These are phyloP conservation scores for Vanrija sp. DNA, from an alignment of 1,284 basidiomycete species.

Conservation along the genomic window DNA sequence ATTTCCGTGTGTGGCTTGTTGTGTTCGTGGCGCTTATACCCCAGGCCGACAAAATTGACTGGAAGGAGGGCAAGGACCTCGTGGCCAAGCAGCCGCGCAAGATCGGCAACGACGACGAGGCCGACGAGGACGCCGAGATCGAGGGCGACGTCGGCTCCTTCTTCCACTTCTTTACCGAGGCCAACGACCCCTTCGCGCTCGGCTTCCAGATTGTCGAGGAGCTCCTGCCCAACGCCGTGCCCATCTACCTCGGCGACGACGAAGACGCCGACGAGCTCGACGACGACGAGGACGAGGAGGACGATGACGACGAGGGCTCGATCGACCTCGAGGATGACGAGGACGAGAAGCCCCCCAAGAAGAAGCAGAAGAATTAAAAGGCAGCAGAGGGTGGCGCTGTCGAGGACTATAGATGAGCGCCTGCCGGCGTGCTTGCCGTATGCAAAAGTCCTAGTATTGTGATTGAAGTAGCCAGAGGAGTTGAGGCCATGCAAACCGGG, in stretches of 20 bases:
- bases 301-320: conserved; percentile 37
- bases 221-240: conserved; percentile 38
- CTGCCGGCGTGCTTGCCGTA: too few relatives aligned
- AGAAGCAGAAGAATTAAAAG: conserved; percentile 19
- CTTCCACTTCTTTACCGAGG: conserved; percentile 52
- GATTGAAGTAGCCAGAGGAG: too few relatives aligned
- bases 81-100: conserved; percentile 47
- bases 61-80: conserved; percentile 53
- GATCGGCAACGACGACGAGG: conserved; percentile 23
- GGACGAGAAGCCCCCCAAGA: conserved; percentile 31
- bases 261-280: conserved; percentile 29
- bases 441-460: too few relatives aligned
- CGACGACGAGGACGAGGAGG: conserved; percentile 38
- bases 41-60: conserved; percentile 46
- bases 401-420: too few relatives aligned
- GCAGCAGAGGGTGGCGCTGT: too few relatives aligned
- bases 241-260: conserved; percentile 37
- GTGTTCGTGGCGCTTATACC: not conserved
- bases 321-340: conserved; percentile 47
- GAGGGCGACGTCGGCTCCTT: conserved; percentile 52
- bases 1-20: conserved; percentile 21
- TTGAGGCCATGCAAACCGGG: too few relatives aligned
- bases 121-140: conserved; percentile 25
- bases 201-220: conserved; percentile 22
- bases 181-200: conserved; percentile 29